Percentiles rank a stretch among this genome's conserved stretches.
phyloP scores from a whole-genome alignment of 2,329 filamentous ascomycete genomes.

The Biscogniauxia mediterranea region DNA sequence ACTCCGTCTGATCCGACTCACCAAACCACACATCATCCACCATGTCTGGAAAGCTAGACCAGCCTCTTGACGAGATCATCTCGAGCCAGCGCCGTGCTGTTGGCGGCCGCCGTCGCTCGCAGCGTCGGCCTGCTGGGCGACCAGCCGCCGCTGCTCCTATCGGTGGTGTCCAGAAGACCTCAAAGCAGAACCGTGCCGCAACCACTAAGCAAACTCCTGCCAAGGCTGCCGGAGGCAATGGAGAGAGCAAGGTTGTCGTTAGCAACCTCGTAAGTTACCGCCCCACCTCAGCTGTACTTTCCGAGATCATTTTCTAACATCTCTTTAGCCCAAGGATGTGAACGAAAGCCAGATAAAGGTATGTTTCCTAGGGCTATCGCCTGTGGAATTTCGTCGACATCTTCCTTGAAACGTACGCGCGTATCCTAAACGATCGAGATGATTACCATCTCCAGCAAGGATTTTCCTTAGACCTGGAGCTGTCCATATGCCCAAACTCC shows the following conservation, averaged over 20 bases:
- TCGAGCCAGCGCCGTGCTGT: constrained; percentile 66
- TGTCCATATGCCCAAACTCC: constrained; percentile 37
- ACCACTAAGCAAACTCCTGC: constrained; percentile 62
- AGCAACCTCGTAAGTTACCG: constrained; percentile 82
- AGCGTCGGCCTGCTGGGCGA: constrained; percentile 52
- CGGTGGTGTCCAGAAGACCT: constrained; percentile 82
- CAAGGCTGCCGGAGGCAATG: constrained; percentile 59
- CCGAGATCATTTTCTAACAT: constrained; percentile 19
- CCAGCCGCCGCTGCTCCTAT: constrained; percentile 66
- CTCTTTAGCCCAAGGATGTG: constrained; percentile 82
- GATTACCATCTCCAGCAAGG: constrained; percentile 22
- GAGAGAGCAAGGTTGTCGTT: constrained; percentile 95
- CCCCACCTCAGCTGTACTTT: not conserved
- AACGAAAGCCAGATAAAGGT: constrained; percentile 98
- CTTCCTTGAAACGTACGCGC: constrained; percentile 38
- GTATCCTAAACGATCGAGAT: constrained; percentile 31
- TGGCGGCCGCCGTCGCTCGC: constrained; percentile 50
- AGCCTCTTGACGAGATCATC: constrained; percentile 97
- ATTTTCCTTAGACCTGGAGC: constrained; percentile 20
- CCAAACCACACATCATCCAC: constrained; percentile 37
- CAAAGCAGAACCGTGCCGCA: constrained; percentile 58
- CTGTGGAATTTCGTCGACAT: constrained; percentile 72
- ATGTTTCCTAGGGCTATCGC: constrained; percentile 86
- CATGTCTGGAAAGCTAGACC: constrained; percentile 95
- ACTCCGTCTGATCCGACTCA: constrained; percentile 46